Percentiles rank a stretch among this genome's conserved stretches.
Conservation (phyloP, 129 eudicot species). For the Saussurea involucrata region DNA sequence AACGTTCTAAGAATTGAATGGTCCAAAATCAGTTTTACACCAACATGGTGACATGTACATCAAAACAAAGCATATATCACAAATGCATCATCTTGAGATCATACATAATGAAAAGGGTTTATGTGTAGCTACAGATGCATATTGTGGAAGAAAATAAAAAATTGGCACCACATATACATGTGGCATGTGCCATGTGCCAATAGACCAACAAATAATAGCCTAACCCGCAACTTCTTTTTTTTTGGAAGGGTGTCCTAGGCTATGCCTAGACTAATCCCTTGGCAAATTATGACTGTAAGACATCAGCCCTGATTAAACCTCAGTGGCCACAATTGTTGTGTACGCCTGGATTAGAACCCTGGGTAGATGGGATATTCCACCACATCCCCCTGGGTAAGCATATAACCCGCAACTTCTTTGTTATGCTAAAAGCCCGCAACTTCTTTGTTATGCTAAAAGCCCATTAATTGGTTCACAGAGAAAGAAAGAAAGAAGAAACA, state of each 20-base stretch:
- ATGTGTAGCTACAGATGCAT: not conserved
- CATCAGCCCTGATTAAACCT: no score
- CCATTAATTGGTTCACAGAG: conserved; percentile 10
- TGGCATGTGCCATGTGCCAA: conserved; percentile 24
- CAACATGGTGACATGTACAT: not conserved
- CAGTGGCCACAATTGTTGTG: no score
- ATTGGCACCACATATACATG: conserved; percentile 7
- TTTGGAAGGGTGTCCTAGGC: no score
- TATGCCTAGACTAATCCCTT: no score
- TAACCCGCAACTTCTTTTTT: conserved; percentile 24
- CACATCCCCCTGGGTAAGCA: no score
- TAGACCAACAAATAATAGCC: conserved; percentile 21
- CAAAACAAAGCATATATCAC: not conserved
- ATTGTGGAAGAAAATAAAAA: not conserved
- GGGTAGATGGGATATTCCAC: no score
- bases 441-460: conserved; percentile 17
- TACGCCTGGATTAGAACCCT: no score
- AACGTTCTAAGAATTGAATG: not conserved
- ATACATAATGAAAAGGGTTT: not conserved
- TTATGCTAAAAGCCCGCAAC: no score
- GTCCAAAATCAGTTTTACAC: conserved; percentile 2
- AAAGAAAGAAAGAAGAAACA: not conserved
- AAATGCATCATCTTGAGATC: not conserved
- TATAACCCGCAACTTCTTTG: no score
- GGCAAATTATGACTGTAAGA: no score